Base-by-base conservation (phyloP, 2,329 filamentous ascomycete genomes). In the Arthrinium puccinioides region DNA sequence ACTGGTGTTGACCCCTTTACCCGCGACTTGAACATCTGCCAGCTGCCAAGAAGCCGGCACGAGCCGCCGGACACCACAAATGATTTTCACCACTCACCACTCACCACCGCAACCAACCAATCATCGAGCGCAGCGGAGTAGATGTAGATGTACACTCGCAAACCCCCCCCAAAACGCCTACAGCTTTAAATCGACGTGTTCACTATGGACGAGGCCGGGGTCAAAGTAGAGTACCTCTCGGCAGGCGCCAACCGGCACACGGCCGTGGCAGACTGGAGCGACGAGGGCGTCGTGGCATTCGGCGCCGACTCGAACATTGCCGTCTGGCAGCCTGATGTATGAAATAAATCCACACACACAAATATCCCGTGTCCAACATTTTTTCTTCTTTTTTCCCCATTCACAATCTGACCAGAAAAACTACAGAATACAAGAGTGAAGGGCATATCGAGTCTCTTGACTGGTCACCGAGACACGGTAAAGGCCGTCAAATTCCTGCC, bases 231-330 rank as follows among this genome's bases (percentile, higher is more conserved):
- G 44, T 78, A 79, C 48, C 59, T 92, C 48, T 82, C 87, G 32
- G 79, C 82, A 44, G 92, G 92, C 43, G 90, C 87, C 32, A 98
- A 97, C 61, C 76, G 90, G 51, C 87, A 97, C 53, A 84, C 90
- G 14, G 81, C 83, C 13, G 85, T 87, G 20, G 89, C 90, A 20
- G 90, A 97, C 64, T 98, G 92, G 92, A 79, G 84, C 55, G 55
- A 63, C 15, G 64, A 72, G 45, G 85, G 84, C 9, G 57, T 88
- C 30, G 69, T 98, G 37, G 92, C 88, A 21, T 98, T 87, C 64
- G 92, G 92, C 21, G 83, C 89, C 8, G 87, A 94, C 61, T 80
- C 82, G 49, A 92, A 92, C 62, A 74, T 98, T 50, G 90, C 88
- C 29, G 57, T 97, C 27, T 98, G 92, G 92, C 70, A 79, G 55